Base-by-base conservation (phyloP, 768 basidiomycete species). In the Macrolepiota albuminosa region DNA sequence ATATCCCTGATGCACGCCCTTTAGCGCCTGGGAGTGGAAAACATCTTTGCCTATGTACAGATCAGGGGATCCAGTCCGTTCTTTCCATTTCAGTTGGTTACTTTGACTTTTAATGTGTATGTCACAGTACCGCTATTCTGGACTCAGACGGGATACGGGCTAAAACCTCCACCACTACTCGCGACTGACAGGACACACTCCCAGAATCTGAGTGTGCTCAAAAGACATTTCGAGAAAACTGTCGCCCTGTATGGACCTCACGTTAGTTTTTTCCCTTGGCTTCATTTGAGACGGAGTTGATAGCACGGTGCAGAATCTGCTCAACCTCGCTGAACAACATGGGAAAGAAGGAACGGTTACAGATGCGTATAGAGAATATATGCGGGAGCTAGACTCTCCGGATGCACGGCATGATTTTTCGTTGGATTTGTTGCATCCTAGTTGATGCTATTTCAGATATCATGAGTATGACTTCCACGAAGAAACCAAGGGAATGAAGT, bases 401-500 rank as follows among this genome's bases (percentile, higher is more conserved):
- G 82, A 88, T 65, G 79, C 83, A 21, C 76, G 75, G 89, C 90
- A 67, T 47, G 84, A 29, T 26, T 37, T 42, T 46, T 40, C 14
- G 56, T 29, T 43, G 6, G 6, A 16, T 37, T 8, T 3, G 46
- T 40, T 36, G 40, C 33, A 2, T 40, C 11, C 18, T 46, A 3
- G 50, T 6, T 37, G 47, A 54, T 54, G 21, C 3, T 6, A 13
- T 2, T 39, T 33, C 63, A 92, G 89, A 62, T 93, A 93, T 66
- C 75, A 77, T 62, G 88, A 86, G 68, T 98, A 95, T 68, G 96
- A 98, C 71, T 98, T 98, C 71, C 96, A 98, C 72, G 81, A 77
- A 3, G 93, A 97, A 71, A 96, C 94, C 11, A 88, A 84, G 69
- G 95, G 96, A 24, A 97, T 98, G 96, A 93, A 91, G 89, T 93